Conservation (phyloP, 2,329 filamentous ascomycete species). For the Cadophora luteo-olivacea region DNA sequence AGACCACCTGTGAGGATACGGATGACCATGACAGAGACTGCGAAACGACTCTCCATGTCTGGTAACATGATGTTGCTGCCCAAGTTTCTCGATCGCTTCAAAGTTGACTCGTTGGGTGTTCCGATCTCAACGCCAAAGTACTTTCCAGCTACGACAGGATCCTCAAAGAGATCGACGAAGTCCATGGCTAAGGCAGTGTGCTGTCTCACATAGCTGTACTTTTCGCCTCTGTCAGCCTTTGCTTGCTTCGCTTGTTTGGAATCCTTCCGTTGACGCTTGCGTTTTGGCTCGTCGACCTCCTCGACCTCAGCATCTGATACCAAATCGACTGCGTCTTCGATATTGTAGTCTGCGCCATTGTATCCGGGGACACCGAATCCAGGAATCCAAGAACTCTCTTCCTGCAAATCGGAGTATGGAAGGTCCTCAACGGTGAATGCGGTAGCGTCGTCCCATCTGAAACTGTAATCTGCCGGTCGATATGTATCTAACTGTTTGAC, state of each 20-base stretch:
- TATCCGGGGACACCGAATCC: not conserved
- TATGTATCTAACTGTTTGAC: constrained; percentile 3
- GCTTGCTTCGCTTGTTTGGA: not conserved
- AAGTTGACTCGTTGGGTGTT: constrained; percentile 30
- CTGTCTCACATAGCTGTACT: constrained; percentile 33
- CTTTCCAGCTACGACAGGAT: constrained; percentile 28
- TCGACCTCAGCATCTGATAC: not conserved
- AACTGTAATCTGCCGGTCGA: constrained; percentile 13
- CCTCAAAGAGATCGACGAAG: constrained; percentile 37
- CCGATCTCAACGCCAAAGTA: constrained; percentile 35
- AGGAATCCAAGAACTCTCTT: constrained; percentile 22
- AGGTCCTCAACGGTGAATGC: constrained; percentile 51
- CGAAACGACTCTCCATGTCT: constrained; percentile 54
- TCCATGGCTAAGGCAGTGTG: constrained; percentile 36
- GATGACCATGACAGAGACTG: constrained; percentile 64
- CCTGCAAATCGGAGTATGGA: constrained; percentile 50
- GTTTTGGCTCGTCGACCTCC: not conserved
- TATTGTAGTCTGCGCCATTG: not conserved
- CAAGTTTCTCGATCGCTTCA: constrained; percentile 40
- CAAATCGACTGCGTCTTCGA: not conserved
- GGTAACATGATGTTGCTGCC: constrained; percentile 44
- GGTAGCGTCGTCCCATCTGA: constrained; percentile 43
- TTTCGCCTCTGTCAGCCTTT: constrained; percentile 7
- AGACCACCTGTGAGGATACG: constrained; percentile 65
- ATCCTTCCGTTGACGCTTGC: not conserved